A percentile compares a stretch with the other conserved stretches of the same genome.
These are phyloP conservation scores for Truncatella angustata DNA, from an alignment of 2,329 filamentous ascomycete genomes.

Conservation along the genomic window DNA sequence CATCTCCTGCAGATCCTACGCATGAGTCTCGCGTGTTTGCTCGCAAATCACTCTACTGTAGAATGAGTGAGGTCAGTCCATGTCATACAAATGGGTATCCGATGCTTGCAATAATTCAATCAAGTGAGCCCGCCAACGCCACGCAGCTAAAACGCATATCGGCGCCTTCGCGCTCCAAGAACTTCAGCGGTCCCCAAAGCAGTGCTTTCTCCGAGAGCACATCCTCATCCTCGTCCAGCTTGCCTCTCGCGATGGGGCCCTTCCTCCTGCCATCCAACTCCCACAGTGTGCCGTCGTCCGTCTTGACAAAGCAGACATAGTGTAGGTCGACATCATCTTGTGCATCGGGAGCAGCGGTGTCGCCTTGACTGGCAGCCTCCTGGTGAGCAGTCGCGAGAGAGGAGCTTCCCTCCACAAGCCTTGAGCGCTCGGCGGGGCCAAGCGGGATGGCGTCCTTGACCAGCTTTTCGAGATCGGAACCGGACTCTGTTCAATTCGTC, in stretches of 20 bases:
- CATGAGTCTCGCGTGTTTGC: no score
- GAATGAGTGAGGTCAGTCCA: background rate
- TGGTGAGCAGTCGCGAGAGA: slow-evolving; percentile 77
- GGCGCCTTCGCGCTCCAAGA: slow-evolving; percentile 52
- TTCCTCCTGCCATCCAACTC: slow-evolving; percentile 60
- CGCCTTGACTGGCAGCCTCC: slow-evolving; percentile 72
- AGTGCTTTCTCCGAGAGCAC: slow-evolving; percentile 74
- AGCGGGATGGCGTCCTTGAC: slow-evolving; percentile 70
- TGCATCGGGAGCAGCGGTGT: slow-evolving; percentile 75
- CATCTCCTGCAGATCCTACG: no score
- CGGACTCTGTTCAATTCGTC: slow-evolving; percentile 33
- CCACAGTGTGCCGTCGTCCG: slow-evolving; percentile 60
- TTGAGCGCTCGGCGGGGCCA: slow-evolving; percentile 62
- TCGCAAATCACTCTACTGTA: no score
- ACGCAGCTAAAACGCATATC: slow-evolving; percentile 61
- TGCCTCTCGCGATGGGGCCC: slow-evolving; percentile 55
- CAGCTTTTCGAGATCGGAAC: slow-evolving; percentile 61
- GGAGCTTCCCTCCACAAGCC: slow-evolving; percentile 73
- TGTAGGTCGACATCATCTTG: slow-evolving; percentile 87
- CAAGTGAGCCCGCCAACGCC: slow-evolving; percentile 50
- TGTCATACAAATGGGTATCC: background rate
- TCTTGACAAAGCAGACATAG: slow-evolving; percentile 92
- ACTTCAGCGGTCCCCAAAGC: slow-evolving; percentile 61
- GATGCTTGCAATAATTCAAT: slow-evolving; percentile 30
- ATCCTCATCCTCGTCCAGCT: slow-evolving; percentile 61